These are phyloP conservation scores for Mycena galopus DNA, from an alignment of 768 basidiomycete species.

Conservation along the genomic window DNA sequence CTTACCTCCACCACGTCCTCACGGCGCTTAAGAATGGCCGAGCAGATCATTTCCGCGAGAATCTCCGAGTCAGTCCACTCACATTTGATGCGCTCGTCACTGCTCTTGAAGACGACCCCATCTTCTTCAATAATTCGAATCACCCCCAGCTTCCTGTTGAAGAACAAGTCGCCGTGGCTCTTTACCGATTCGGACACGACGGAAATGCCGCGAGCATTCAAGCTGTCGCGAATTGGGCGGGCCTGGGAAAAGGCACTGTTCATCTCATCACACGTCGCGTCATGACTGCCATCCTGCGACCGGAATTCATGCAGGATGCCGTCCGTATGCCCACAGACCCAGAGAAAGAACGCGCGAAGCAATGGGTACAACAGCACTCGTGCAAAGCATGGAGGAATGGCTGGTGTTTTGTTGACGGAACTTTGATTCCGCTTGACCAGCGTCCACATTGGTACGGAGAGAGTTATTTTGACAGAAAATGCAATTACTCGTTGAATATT, in stretches of 20 bases:
- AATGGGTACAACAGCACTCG: conserved; percentile 50
- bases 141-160: conserved; percentile 34
- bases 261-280: conserved; percentile 33
- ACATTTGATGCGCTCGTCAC: conserved; percentile 50
- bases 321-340: conserved; percentile 43
- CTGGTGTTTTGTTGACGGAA: conserved; percentile 56
- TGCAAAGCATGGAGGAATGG: conserved; percentile 53
- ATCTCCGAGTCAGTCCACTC: conserved; percentile 45
- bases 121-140: conserved; percentile 45
- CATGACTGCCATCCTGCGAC: conserved; percentile 46
- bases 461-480: conserved; percentile 54
- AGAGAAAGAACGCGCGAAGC: conserved; percentile 54
- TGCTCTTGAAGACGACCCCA: conserved; percentile 36
- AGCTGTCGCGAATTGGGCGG: conserved; percentile 53
- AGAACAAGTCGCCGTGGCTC: conserved; percentile 51
- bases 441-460: conserved; percentile 49
- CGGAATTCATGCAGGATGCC: conserved; percentile 40
- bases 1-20: not conserved
- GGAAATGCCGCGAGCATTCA: conserved; percentile 52
- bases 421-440: conserved; percentile 48
- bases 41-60: conserved; percentile 45
- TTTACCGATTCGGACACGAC: conserved; percentile 54
- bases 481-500: conserved; percentile 54
- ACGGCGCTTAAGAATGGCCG: conserved; percentile 31
- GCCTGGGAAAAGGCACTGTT: conserved; percentile 49